phyloP scores from a whole-genome alignment of 1,284 basidiomycete species.

The Sanghuangporus sanghuang region DNA sequence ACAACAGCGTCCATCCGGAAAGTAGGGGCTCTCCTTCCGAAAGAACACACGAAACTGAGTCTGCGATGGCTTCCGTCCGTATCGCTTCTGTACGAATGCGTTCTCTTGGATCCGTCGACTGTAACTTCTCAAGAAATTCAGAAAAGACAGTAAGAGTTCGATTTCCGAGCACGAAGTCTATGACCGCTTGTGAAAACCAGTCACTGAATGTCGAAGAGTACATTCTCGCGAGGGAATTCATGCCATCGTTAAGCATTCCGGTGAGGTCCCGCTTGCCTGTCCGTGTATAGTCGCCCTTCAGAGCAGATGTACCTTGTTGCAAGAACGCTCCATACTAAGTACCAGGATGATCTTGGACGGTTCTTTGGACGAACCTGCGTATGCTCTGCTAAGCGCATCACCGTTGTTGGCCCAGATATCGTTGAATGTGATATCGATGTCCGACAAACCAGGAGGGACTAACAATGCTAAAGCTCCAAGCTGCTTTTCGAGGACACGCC shows the following conservation, averaged over 20 bases:
- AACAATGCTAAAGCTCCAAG: conserved; percentile 74
- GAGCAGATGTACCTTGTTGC: background rate
- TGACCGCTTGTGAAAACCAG: conserved; percentile 94
- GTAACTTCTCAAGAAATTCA: conserved; percentile 83
- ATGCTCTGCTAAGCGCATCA: conserved; percentile 70
- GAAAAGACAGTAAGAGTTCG: conserved; percentile 83
- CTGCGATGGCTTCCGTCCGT: conserved; percentile 86
- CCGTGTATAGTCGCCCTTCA: conserved; percentile 32
- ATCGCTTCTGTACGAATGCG: conserved; percentile 84
- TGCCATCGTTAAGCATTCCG: conserved; percentile 89
- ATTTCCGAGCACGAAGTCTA: conserved; percentile 88
- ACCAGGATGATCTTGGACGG: background rate
- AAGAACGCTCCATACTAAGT: background rate
- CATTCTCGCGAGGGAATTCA: conserved; percentile 87
- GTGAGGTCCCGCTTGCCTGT: conserved; percentile 91
- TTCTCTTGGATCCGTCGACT: conserved; percentile 86
- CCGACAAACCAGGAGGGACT: conserved; percentile 43
- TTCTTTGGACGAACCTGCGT: conserved; percentile 58
- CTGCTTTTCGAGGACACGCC: conserved; percentile 77
- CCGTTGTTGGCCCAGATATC: conserved; percentile 97
- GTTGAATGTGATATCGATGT: conserved; percentile 81
- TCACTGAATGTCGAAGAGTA: conserved; percentile 87
- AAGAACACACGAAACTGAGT: conserved; percentile 76
- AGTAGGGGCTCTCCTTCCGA: conserved; percentile 76
- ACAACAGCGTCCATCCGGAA: conserved; percentile 89